Conservation (phyloP, 257 asterid species). For the Solanum gandarillasii region DNA sequence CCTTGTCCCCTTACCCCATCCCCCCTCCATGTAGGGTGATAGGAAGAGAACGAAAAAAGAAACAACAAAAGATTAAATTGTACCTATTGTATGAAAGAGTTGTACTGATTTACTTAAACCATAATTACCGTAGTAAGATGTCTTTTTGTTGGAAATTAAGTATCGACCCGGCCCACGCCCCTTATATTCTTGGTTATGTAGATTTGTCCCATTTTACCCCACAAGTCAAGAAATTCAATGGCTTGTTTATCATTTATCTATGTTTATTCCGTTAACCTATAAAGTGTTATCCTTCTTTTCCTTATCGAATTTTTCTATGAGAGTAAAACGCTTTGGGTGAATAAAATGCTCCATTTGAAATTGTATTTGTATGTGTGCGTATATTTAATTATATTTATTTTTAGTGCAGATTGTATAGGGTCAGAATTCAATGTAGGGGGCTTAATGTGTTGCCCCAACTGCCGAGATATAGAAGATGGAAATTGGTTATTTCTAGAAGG, state of each 20-base stretch:
- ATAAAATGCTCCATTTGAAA: not conserved
- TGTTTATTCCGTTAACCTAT: not conserved
- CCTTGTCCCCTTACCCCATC: no score
- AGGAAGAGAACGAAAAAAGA: not conserved
- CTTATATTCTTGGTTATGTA: not conserved
- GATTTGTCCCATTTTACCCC: not conserved
- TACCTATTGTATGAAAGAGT: not conserved
- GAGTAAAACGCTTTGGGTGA: not conserved
- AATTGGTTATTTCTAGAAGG: not conserved
- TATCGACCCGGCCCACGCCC: no score
- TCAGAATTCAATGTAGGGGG: not conserved
- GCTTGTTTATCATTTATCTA: not conserved
- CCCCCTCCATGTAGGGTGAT: not conserved
- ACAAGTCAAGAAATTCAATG: not conserved
- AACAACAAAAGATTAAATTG: not conserved
- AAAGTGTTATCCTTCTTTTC: not conserved
- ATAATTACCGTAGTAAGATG: no score
- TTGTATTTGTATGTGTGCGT: not conserved
- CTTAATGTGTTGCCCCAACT: not conserved
- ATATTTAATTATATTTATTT: not conserved
- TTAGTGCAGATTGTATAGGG: not conserved
- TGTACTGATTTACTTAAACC: not conserved
- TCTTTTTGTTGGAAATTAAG: no score
- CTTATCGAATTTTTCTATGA: not conserved
- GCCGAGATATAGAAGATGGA: not conserved